Base-by-base conservation (phyloP, 1,139 yeast species). In the Yamadazyma pseudoaaseri region DNA sequence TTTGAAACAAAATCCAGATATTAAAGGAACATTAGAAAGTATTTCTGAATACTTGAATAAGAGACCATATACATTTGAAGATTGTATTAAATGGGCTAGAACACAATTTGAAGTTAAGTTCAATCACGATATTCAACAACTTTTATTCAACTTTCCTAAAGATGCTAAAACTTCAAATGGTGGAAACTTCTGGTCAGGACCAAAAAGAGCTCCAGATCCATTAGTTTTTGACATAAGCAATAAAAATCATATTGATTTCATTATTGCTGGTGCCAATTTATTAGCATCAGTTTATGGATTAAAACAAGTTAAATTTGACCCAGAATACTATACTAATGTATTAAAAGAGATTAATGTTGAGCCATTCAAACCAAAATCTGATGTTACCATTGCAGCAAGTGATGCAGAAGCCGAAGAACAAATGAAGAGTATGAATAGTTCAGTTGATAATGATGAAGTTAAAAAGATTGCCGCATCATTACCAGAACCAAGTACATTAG, bases 131-230 rank as follows among this genome's bases (percentile, higher is more conserved):
- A 89, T 90, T 46, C 71, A 80, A 53, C 99, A 92, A 66, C 73
- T 92, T 48, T 73, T 94, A 47, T 92, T 78, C 71, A 90, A 90
- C 58, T 94, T 94, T 76, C 98, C 98, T 18, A 78, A 74, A 43
- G 98, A 92, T 62, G 95, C 97, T 5, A 81, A 76, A 36, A 92
- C 97, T 2, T 81, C 96, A 0, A 74, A 75, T 37, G 98, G 98
- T 36, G 90, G 84, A 23, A 94, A 95, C 45, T 92, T 92, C 65
- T 92, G 99, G 99, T 80, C 96, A 16, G 97, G 97, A 41, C 95
- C 97, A 29, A 92, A 92, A 66, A 81, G 98, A 59, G 96, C 96
- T 15, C 99, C 99, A 35, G 77, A 76, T 30, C 89, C 96, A 14
- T 71, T 89, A 43, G 69, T 48, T 12, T 90, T 92, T 57, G 95